Percentiles rank a stretch among this genome's conserved stretches.
phyloP scores from a whole-genome alignment of 192 early-diverging fungal genomes.

The Geosiphon pyriformis region DNA sequence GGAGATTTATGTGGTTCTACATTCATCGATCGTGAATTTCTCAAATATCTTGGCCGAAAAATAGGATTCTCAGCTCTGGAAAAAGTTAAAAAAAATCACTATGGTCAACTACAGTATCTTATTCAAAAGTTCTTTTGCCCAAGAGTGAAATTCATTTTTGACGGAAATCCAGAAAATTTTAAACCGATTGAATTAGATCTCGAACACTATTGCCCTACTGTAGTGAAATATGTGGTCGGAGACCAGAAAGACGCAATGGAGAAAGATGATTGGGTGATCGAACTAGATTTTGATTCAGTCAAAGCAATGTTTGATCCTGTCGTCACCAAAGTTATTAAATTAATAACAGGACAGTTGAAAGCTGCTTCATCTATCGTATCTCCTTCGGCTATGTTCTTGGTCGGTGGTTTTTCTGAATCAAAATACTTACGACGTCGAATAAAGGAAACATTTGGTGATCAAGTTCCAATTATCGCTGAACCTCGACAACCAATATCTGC shows the following conservation, averaged over 20 bases:
- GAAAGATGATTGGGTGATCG: neutral
- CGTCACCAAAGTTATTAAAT: slow-evolving; percentile 41
- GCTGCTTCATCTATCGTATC: slow-evolving; percentile 33
- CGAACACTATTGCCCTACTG: neutral
- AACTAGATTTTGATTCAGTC: neutral
- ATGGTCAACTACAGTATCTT: slow-evolving; percentile 6
- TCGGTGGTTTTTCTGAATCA: slow-evolving; percentile 53
- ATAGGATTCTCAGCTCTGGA: slow-evolving; percentile 33
- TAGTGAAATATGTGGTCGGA: slow-evolving; percentile 6
- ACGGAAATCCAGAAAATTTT: neutral
- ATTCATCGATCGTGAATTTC: slow-evolving; percentile 45
- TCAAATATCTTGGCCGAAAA: slow-evolving; percentile 37
- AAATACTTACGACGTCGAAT: slow-evolving; percentile 50
- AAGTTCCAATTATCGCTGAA: slow-evolving; percentile 42
- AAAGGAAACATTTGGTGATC: slow-evolving; percentile 41
- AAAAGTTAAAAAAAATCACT: slow-evolving; percentile 19
- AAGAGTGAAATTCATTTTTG: slow-evolving; percentile 1
- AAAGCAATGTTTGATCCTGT: slow-evolving; percentile 51
- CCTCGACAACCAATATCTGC: slow-evolving; percentile 47
- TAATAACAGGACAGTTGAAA: slow-evolving; percentile 47
- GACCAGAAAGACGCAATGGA: neutral
- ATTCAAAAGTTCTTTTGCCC: slow-evolving; percentile 10
- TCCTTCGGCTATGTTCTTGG: slow-evolving; percentile 47
- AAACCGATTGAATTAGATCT: slow-evolving; percentile 1
- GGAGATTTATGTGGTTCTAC: slow-evolving; percentile 47